Evolutionary conservation across 2,329 filamentous ascomycete genomes (phyloP).

Genomic region (Mariannaea sp.): DNA sequence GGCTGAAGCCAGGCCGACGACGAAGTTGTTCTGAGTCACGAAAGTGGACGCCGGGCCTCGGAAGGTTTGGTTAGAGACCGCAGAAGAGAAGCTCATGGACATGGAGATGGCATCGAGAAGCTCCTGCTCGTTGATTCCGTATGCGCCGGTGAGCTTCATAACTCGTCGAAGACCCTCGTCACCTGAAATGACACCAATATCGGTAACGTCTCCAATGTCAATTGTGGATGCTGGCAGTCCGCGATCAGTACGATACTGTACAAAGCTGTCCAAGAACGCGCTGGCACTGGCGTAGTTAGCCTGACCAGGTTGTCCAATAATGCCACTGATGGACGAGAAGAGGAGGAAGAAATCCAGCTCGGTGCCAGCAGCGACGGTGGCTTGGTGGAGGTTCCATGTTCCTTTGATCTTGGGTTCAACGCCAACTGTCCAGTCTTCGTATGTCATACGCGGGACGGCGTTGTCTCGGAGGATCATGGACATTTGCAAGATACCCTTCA

Average conservation of each 20-base stretch:
- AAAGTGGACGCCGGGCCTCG: slow-evolving; percentile 8
- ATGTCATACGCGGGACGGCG: slow-evolving; percentile 42
- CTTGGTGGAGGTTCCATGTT: slow-evolving; percentile 45
- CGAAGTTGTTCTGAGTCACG: slow-evolving; percentile 17
- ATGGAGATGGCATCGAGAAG: slow-evolving; percentile 18
- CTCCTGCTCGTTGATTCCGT: slow-evolving; percentile 19
- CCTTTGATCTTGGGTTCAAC: slow-evolving; percentile 43
- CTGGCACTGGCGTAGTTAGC: slow-evolving; percentile 51
- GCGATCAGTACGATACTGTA: slow-evolving; percentile 40
- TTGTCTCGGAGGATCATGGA: slow-evolving; percentile 44
- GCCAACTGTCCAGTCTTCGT: slow-evolving; percentile 38
- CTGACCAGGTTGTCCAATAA: slow-evolving; percentile 44
- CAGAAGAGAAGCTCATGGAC: slow-evolving; percentile 9
- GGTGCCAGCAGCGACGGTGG: slow-evolving; percentile 36
- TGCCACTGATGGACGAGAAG: slow-evolving; percentile 42
- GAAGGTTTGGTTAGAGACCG: background rate
- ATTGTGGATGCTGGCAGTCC: slow-evolving; percentile 46
- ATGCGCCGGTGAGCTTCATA: slow-evolving; percentile 14
- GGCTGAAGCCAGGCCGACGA: slow-evolving; percentile 24
- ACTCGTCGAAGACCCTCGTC: slow-evolving; percentile 16
- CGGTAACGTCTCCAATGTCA: slow-evolving; percentile 45
- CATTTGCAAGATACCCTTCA: slow-evolving; percentile 49
- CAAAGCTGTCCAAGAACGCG: slow-evolving; percentile 48
- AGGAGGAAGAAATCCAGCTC: slow-evolving; percentile 47
- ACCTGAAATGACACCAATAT: slow-evolving; percentile 44